Base-by-base conservation (phyloP, 805 yeast genomes). In the Cyberlindnera lachancei region DNA sequence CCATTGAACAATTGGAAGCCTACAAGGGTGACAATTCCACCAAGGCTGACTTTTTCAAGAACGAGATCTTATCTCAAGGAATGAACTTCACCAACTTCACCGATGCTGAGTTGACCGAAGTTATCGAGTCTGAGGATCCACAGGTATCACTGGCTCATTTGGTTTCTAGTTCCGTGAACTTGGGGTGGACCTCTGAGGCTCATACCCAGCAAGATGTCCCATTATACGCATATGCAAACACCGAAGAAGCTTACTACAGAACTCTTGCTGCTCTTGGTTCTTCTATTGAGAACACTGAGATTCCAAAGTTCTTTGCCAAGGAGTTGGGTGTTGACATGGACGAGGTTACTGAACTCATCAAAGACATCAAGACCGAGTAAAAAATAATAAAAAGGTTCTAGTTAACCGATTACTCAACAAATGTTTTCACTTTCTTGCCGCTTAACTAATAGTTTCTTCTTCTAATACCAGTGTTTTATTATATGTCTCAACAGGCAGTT, bases 111-210 rank as follows among this genome's bases (percentile, higher is more conserved):
- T 53, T 78, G 14, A 50, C 56, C 8, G 48, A 41, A 3, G 52
- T 80, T 9, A 42, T 73, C 21, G 41, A 54, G 5, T 47, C 62
- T 17, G 46, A 53, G 18, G 41, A 45, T 6, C 43, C 63, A 5
- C 40, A 38, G 8, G 73, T 75, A 36, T 61, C 66, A 22, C 56
- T 86, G 36, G 78, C 80, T 49, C 64, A 73, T 31, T 67, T 87
- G 70, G 66, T 85, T 15, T 80, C 94, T 2, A 47, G 58, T 12
- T 70, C 92, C 36, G 84, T 96, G 0, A 81, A 82, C 56, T 70
- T 86, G 24, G 96, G 95, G 15, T 88, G 95, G 95, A 70, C 94
- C n/a, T 83, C 96, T 0, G 88, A 83, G 46, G 96, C 95, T 19
- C 97, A 88, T 57, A 77, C 94, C 11, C 96, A 94, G 0, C 95